These are phyloP conservation scores for Micractinium sp. DNA, from an alignment of 139 green algal species.

Conservation along the genomic window DNA sequence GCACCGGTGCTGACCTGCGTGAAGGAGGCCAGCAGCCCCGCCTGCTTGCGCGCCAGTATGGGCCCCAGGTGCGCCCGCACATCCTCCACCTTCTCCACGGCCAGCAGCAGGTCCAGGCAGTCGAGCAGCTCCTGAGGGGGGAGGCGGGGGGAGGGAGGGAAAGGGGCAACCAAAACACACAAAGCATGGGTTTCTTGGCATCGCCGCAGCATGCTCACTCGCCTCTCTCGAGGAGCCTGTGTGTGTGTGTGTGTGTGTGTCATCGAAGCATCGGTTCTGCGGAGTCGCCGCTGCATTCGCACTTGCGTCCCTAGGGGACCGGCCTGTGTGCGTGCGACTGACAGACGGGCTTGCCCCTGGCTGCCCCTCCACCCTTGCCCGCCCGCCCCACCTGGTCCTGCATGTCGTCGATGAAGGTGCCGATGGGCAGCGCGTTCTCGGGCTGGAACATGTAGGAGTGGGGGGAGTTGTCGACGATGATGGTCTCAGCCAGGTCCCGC, in stretches of 20 bases:
- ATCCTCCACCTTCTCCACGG: slow-evolving; percentile 70
- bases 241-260: too few species aligned
- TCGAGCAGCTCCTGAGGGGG: slow-evolving; percentile 81
- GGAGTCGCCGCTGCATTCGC: too few species aligned
- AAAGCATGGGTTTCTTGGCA: background rate
- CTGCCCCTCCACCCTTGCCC: background rate
- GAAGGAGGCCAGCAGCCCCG: slow-evolving; percentile 24
- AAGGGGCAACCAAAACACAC: background rate
- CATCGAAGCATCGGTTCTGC: too few species aligned
- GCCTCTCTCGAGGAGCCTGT: too few species aligned
- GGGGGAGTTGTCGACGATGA: slow-evolving; percentile 99
- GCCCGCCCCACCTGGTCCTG: slow-evolving; percentile 64
- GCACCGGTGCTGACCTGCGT: slow-evolving; percentile 27
- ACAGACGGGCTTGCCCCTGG: background rate
- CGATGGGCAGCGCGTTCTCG: slow-evolving; percentile 93
- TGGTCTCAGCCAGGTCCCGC: slow-evolving; percentile 74
- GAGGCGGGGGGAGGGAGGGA: background rate
- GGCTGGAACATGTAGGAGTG: slow-evolving; percentile 98
- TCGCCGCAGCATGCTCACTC: too few species aligned
- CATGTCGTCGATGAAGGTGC: slow-evolving; percentile 94
- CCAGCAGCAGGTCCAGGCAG: slow-evolving; percentile 80
- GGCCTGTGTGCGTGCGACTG: too few species aligned
- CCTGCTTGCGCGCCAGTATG: slow-evolving; percentile 38
- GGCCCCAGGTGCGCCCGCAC: slow-evolving; percentile 65
- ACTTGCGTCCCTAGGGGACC: too few species aligned